These are phyloP conservation scores for Phytophthora tubulina DNA, from an alignment of 352 stramenopile genomes.

Conservation along the genomic window DNA sequence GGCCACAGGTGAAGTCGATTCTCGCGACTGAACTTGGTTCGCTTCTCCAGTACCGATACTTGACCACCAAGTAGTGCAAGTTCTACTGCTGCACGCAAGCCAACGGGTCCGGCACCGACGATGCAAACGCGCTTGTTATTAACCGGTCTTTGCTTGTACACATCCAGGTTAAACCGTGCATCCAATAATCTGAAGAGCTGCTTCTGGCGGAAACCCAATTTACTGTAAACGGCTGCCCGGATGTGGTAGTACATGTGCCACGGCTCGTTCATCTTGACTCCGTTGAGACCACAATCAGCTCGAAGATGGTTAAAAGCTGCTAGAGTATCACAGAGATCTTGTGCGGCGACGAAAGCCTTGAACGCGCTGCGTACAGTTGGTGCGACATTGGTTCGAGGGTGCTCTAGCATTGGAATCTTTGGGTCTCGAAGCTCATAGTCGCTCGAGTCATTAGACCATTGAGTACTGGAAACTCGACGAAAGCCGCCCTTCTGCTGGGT, in stretches of 20 bases:
- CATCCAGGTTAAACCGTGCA: constrained; percentile 49
- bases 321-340: constrained; percentile 60
- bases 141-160: constrained; percentile 53
- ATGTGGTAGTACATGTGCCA: constrained; percentile 65
- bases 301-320: constrained; percentile 53
- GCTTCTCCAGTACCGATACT: constrained; percentile 81
- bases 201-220: constrained; percentile 69
- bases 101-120: constrained; percentile 72
- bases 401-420: not conserved
- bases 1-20: constrained; percentile 87
- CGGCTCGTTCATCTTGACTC: constrained; percentile 50
- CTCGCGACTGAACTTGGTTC: constrained; percentile 74
- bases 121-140: constrained; percentile 66
- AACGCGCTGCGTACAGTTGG: constrained; percentile 43
- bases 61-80: constrained; percentile 67
- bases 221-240: constrained; percentile 51
- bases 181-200: constrained; percentile 75
- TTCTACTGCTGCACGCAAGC: constrained; percentile 72
- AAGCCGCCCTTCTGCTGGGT: constrained; percentile 34
- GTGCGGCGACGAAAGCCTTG: constrained; percentile 53
- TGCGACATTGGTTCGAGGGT: constrained; percentile 4
- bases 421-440: constrained; percentile 14
- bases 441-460: constrained; percentile 15
- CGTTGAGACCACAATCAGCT: constrained; percentile 49
- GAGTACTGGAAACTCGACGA: constrained; percentile 48